Conservation (phyloP, 1,284 basidiomycete genomes). For the Cryptococcus sp. region DNA sequence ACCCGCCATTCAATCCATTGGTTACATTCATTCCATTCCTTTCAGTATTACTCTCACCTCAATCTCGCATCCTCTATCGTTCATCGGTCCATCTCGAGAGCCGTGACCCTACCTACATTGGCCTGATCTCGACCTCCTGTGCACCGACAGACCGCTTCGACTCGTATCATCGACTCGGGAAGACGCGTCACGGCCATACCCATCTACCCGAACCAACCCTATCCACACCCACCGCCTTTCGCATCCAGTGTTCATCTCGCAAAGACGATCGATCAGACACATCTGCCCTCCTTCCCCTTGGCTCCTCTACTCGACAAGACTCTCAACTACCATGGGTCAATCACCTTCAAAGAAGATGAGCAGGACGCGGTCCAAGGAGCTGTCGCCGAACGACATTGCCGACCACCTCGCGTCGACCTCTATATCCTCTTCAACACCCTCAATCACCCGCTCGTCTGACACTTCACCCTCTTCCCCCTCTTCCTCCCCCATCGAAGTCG, state of each 20-base stretch:
- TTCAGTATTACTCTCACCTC: background rate
- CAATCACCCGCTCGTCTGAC: background rate
- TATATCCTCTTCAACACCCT: conserved; percentile 14
- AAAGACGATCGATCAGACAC: too few species aligned
- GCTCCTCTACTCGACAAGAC: conserved; percentile 11
- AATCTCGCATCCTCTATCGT: background rate
- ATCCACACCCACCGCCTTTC: too few species aligned
- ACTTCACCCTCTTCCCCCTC: background rate
- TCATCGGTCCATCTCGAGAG: background rate
- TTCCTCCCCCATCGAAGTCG: conserved; percentile 17
- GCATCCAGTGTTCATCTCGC: too few species aligned
- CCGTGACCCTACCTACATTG: too few species aligned
- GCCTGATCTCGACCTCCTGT: too few species aligned
- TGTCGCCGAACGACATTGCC: conserved; percentile 40
- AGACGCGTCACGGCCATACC: too few species aligned
- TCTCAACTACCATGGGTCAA: too few species aligned
- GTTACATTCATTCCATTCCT: background rate
- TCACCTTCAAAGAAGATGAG: conserved; percentile 48
- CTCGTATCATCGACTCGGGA: too few species aligned
- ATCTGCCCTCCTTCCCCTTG: too few species aligned
- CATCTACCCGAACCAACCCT: too few species aligned
- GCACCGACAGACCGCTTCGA: too few species aligned
- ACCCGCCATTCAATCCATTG: too few species aligned
- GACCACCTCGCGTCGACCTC: conserved; percentile 34
- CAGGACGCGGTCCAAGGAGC: conserved; percentile 47